Percentiles rank a stretch among this genome's conserved stretches.
phyloP scores from a whole-genome alignment of 1,284 basidiomycete genomes.

The Fomitopsis schrenkii region DNA sequence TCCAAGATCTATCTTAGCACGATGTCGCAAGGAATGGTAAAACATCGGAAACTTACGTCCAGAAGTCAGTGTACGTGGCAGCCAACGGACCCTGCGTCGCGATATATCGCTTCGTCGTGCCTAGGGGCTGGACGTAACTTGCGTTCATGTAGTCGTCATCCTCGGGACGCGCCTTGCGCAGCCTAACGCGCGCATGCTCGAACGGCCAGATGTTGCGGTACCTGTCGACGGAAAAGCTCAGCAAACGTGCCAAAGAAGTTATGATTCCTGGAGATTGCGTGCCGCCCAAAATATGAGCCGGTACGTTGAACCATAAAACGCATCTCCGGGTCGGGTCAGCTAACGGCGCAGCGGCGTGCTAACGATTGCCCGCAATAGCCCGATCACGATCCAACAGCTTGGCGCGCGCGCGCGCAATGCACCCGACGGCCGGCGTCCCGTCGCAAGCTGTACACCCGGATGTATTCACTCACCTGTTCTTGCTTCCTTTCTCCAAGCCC shows the following conservation, averaged over 20 bases:
- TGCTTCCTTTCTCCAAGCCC: slow-evolving; percentile 90
- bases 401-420: not conserved
- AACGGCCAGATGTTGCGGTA: slow-evolving; percentile 96
- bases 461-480: slow-evolving; percentile 68
- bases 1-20: not conserved
- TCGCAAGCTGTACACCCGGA: no score
- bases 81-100: slow-evolving; percentile 95
- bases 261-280: no score
- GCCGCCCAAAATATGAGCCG: no score
- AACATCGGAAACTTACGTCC: slow-evolving; percentile 68
- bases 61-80: slow-evolving; percentile 90
- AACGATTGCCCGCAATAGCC: no score
- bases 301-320: no score
- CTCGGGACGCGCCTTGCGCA: slow-evolving; percentile 45
- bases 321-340: no score
- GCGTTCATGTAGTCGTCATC: slow-evolving; percentile 93
- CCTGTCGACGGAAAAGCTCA: slow-evolving; percentile 36
- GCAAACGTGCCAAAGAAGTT: not conserved
- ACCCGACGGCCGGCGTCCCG: not conserved
- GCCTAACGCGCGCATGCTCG: slow-evolving; percentile 83
- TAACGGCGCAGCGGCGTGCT: no score
- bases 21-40: not conserved
- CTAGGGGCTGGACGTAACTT: slow-evolving; percentile 83
- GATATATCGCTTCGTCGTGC: slow-evolving; percentile 82
- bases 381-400: no score